phyloP scores from a whole-genome alignment of 805 yeast species.

The Ogataea pini region DNA sequence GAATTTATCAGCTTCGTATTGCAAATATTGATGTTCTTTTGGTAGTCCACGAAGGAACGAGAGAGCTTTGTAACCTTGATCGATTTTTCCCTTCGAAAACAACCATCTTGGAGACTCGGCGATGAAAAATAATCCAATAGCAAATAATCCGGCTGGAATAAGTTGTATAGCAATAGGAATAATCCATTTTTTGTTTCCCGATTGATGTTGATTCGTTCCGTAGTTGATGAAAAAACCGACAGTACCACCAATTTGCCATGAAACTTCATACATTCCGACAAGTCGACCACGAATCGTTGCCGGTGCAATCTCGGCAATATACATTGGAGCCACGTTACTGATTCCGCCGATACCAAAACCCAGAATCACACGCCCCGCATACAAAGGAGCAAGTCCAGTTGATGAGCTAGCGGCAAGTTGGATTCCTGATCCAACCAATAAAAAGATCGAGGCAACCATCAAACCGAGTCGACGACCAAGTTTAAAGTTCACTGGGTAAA shows the following conservation, averaged over 20 bases:
- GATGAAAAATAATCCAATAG: conserved; percentile 40
- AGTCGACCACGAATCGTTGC: conserved; percentile 58
- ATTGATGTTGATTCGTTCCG: conserved; percentile 28
- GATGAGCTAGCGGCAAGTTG: conserved; percentile 11
- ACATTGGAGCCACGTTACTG: conserved; percentile 70
- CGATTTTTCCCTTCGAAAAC: conserved; percentile 46
- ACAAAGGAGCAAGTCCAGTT: conserved; percentile 20
- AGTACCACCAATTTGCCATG: conserved; percentile 35
- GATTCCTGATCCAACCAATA: conserved; percentile 12
- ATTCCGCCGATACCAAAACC: conserved; percentile 72
- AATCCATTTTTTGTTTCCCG: conserved; percentile 36
- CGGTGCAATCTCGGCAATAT: conserved; percentile 68
- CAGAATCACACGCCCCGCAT: conserved; percentile 58
- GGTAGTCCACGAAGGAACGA: conserved; percentile 34
- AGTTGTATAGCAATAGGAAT: conserved; percentile 52
- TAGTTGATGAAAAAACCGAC: conserved; percentile 36
- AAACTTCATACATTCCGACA: conserved; percentile 59
- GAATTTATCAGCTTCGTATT: conserved; percentile 58
- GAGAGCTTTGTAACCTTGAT: conserved; percentile 44
- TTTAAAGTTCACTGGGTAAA: conserved; percentile 11
- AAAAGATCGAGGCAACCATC: conserved; percentile 5
- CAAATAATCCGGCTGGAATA: conserved; percentile 46
- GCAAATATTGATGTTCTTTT: conserved; percentile 46
- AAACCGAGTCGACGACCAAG: conserved; percentile 9
- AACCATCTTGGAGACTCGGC: conserved; percentile 58